These are phyloP conservation scores for Camellia sinensis DNA, from an alignment of 148 eudicot species.

Conservation along the genomic window DNA sequence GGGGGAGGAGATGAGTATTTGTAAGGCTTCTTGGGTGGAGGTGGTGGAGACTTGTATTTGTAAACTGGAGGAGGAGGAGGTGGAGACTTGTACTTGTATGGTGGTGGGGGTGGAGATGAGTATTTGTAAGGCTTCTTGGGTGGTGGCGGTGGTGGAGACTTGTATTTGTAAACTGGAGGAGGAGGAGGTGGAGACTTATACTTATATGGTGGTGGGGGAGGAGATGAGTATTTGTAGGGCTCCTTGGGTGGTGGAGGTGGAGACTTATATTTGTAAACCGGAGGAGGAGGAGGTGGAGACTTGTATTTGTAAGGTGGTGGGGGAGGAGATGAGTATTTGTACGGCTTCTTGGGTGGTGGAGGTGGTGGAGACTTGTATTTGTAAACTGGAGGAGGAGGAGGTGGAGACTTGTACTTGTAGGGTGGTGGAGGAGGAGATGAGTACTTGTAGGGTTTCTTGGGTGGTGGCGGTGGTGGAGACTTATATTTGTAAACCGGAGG, in stretches of 20 bases:
- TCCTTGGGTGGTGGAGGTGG: constrained; percentile 29
- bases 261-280: constrained; percentile 4
- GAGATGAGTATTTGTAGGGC: constrained; percentile 19
- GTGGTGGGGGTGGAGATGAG: constrained; percentile 23
- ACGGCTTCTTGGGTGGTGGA: constrained; percentile 32
- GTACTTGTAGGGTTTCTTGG: constrained; percentile 23
- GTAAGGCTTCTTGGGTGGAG: constrained; percentile 21
- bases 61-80: constrained; percentile 18
- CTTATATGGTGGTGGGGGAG: constrained; percentile 15
- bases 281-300: constrained; percentile 22
- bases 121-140: constrained; percentile 31
- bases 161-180: constrained; percentile 14
- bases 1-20: constrained; percentile 27
- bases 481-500: constrained; percentile 25
- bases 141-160: constrained; percentile 22
- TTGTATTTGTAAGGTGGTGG: constrained; percentile 17
- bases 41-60: constrained; percentile 24
- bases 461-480: constrained; percentile 23
- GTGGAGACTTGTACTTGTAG: constrained; percentile 3
- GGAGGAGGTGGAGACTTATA: constrained; percentile 16
- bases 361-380: constrained; percentile 14
- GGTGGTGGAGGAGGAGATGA: constrained; percentile 39
- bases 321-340: constrained; percentile 24
- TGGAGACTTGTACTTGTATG: constrained; percentile 15
- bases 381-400: constrained; percentile 18